Base-by-base conservation (phyloP, 1,139 yeast genomes). In the Saccharomyces hybrid region DNA sequence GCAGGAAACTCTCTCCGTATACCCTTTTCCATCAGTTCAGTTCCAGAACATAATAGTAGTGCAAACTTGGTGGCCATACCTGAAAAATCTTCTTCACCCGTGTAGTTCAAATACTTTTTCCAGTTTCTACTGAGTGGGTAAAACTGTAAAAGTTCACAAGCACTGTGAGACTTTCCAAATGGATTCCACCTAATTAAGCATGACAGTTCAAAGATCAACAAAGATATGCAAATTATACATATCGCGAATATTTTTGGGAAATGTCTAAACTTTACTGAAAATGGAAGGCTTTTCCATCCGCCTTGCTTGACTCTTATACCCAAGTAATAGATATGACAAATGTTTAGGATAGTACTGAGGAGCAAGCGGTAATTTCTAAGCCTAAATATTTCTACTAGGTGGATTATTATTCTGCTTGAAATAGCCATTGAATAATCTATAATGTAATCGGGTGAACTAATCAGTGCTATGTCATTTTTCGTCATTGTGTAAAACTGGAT, bases 51-150 rank as follows among this genome's bases (percentile, higher is more conserved):
- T 30, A 69, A 54, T 47, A 68, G 50, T 31, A 62, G 49, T 4
- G 69, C 69, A 11, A 66, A 57, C 52, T 62, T 67, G 28, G 59
- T 56, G n/a, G 65, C 58, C 13, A 65, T 64, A 16, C 52, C 53
- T 14, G 66, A 58, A 50, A 62, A 67, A 44, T 69, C 72, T 56
- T 67, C 70, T 49, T 69, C 72, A 5, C 71, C 72, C 1, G 66
- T 67, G 49, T 67, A 63, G 50, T 65, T 67, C 47, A 69, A 54
- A 50, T 67, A 70, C 14, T 52, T 56, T 57, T 61, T 59, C 68
- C 70, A 68, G 50, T 68, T 66, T 41, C 60, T 59, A 61, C 66
- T 61, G 38, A 68, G 66, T 0, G 69, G 61, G 51, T 63, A 57
- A 53, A 60, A 65, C 49, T 64, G 67, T 34, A 66, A 53, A 28